A percentile compares a stretch with the other conserved stretches of the same genome.
Evolutionary conservation across 2,329 filamentous ascomycete genomes (phyloP).

Genomic region (Penicillium hordei): DNA sequence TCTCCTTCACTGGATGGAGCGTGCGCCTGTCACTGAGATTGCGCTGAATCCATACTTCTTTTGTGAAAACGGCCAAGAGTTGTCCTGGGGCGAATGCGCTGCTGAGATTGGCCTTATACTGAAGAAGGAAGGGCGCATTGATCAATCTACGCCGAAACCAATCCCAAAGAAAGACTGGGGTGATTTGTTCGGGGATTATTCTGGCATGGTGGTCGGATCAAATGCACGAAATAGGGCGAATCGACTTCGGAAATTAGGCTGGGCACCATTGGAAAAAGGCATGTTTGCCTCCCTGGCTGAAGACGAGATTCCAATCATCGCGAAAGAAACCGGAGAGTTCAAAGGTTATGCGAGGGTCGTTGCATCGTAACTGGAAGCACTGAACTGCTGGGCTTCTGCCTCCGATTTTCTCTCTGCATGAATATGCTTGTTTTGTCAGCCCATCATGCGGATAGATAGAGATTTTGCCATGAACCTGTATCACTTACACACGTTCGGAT

Average conservation of each 20-base stretch:
- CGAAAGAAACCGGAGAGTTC: constrained; percentile 6
- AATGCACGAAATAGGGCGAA: constrained; percentile 5
- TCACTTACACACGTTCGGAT: not conserved
- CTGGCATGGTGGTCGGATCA: constrained; percentile 2
- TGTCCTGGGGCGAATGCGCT: constrained; percentile 9
- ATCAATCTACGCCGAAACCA: not conserved
- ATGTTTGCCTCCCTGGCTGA: constrained; percentile 4
- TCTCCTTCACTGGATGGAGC: constrained; percentile 49
- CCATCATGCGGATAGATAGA: not conserved
- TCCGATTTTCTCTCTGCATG: not conserved
- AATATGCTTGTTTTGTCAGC: not conserved
- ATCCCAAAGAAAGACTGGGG: not conserved
- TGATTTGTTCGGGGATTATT: constrained; percentile 1
- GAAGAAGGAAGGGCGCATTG: not conserved
- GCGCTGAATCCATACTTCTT: constrained; percentile 53
- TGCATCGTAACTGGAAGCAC: not conserved
- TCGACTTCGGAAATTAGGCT: constrained; percentile 8
- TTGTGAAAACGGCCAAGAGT: constrained; percentile 36
- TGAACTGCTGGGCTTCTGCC: not conserved
- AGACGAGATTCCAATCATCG: constrained; percentile 7
- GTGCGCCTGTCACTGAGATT: constrained; percentile 28
- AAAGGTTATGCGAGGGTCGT: constrained; percentile 2
- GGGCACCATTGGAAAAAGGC: constrained; percentile 8
- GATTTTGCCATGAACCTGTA: not conserved
- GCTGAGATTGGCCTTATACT: not conserved